Evolutionary conservation across 192 early-diverging fungal species (phyloP).

Genomic region (Glomus cerebriforme): DNA sequence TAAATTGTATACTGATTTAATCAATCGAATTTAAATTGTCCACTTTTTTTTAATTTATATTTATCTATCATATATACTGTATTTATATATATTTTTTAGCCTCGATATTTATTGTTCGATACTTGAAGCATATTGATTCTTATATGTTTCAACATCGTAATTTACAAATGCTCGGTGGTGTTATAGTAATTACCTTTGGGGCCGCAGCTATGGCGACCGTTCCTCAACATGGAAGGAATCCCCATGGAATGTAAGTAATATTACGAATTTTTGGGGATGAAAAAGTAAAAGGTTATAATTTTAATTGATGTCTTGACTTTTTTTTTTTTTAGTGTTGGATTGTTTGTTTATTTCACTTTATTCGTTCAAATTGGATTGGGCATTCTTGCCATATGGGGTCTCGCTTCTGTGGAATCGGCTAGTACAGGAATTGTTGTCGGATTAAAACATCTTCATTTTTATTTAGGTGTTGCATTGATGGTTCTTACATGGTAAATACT

Average conservation of each 20-base stretch:
- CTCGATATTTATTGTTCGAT: conserved; percentile 29
- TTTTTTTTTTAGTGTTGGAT: conserved; percentile 21
- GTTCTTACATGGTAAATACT: conserved; percentile 17
- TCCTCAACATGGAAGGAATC: not conserved
- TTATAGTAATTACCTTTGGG: conserved; percentile 24
- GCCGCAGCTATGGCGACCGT: conserved; percentile 29
- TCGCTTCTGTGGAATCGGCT: conserved; percentile 16
- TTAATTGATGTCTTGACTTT: not conserved
- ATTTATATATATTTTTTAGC: not conserved
- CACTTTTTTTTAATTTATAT: not conserved
- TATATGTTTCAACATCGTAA: conserved; percentile 23
- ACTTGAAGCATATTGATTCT: conserved; percentile 12
- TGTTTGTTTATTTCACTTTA: conserved; percentile 10
- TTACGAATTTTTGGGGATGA: not conserved
- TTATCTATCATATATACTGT: not conserved
- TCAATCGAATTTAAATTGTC: too few relatives aligned
- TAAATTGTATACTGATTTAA: not conserved
- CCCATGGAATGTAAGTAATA: conserved; percentile 4
- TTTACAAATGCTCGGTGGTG: conserved; percentile 29
- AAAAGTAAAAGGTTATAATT: not conserved
- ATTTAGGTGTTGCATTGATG: conserved; percentile 12
- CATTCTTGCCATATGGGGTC: conserved; percentile 16
- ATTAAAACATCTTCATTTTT: conserved; percentile 23
- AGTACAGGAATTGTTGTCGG: conserved; percentile 8
- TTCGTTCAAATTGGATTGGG: conserved; percentile 29